Base-by-base conservation (phyloP, 352 stramenopile species). In the Phytophthora nicotianae region DNA sequence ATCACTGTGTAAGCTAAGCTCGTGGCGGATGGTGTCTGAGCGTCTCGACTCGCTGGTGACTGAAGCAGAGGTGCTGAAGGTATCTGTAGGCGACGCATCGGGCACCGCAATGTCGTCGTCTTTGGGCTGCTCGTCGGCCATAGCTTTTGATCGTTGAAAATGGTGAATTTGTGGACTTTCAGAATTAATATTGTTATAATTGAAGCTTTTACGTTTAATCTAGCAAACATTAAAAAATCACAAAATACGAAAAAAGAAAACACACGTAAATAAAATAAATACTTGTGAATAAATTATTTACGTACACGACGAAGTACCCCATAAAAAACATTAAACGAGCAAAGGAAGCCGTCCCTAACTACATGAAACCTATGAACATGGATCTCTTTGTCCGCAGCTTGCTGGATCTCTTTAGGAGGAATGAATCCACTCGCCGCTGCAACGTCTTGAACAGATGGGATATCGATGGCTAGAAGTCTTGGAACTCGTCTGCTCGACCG, bases 1-100 rank as follows among this genome's bases (percentile, higher is more conserved):
- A 5, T 75, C 60, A 35, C 62, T 59, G 14, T 62, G 74, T 40
- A 89, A 61, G 43, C 19, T 50, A 14, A 88, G 56, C 38, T 74
- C 55, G 20, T 72, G 59, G 35, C 37, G 49, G 38, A 73, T 51
- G 8, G 24, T 49, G 7, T 19, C 14, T 47, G 37, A 7, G 20
- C 13, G 49, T 41, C 10, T 63, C 35, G 20, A 2, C 37, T 69
- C 62, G 8, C 6, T 61, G n/a, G 1, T 42, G 37, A 8, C 27
- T 2, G 33, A 51, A 53, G 16, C 43, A n/a, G 17, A 43, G 33
- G 21, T 41, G 38, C 20, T 50, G 24, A n/a, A 0, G 23, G 17
- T 7, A 49, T 64, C 49, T 61, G 50, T 38, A 50, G 58, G 21
- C 27, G 27, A 32, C 38, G 46, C 19, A 5, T 50, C 35, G 16